Percentiles rank a stretch among this genome's conserved stretches.
Conservation (phyloP, 2,329 filamentous ascomycete genomes). For the Clarireedia sp. region DNA sequence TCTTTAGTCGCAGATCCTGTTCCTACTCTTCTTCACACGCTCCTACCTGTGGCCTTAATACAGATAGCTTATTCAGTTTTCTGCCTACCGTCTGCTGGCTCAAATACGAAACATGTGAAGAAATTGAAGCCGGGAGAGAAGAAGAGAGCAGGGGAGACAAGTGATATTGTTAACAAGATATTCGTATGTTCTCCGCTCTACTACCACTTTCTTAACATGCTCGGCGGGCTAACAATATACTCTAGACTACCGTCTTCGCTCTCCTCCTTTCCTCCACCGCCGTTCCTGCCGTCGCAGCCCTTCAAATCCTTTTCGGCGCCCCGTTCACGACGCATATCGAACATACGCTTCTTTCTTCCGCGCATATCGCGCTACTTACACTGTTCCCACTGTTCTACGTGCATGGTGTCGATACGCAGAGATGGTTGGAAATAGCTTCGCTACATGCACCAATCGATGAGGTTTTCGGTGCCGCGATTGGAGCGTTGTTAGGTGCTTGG, state of each 20-base stretch:
- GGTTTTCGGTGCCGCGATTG: constrained; percentile 74
- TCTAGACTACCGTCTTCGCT: constrained; percentile 48
- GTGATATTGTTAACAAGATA: constrained; percentile 5
- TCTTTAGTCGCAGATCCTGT: constrained; percentile 64
- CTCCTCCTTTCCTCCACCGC: constrained; percentile 44
- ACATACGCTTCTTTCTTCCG: constrained; percentile 72
- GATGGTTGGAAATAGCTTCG: constrained; percentile 65
- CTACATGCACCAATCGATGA: constrained; percentile 69
- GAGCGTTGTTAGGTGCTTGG: constrained; percentile 77
- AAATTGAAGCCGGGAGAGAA: constrained; percentile 47
- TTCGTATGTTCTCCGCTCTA: constrained; percentile 14
- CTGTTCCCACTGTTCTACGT: constrained; percentile 78
- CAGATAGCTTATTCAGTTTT: constrained; percentile 57
- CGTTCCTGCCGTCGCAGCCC: constrained; percentile 44
- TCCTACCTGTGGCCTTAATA: constrained; percentile 54
- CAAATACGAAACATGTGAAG: constrained; percentile 33
- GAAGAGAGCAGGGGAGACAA: constrained; percentile 37
- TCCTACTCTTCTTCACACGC: constrained; percentile 49
- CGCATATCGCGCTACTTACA: constrained; percentile 72
- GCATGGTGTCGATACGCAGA: constrained; percentile 64
- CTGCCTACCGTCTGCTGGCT: constrained; percentile 57
- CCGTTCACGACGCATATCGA: constrained; percentile 73
- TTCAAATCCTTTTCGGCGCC: constrained; percentile 80
- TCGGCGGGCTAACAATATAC: not conserved
- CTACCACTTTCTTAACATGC: not conserved